A percentile compares a stretch with the other conserved stretches of the same genome.
These are phyloP conservation scores for Fusarium sterilihyphosum DNA, from an alignment of 2,329 filamentous ascomycete genomes.

Conservation along the genomic window DNA sequence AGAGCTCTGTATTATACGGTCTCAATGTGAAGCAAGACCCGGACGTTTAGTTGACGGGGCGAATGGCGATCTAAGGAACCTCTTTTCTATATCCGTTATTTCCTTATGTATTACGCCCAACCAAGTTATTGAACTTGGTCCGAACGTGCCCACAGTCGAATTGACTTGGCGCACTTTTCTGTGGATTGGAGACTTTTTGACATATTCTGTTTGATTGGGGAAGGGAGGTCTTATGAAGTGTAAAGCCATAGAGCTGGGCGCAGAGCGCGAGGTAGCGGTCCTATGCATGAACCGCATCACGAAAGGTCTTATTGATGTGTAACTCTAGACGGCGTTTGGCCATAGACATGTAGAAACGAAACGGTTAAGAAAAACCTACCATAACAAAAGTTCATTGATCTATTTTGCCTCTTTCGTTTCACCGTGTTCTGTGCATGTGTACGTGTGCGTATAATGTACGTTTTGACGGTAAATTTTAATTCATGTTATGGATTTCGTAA, in stretches of 20 bases:
- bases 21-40: slow-evolving; percentile 25
- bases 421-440: background rate
- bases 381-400: slow-evolving; percentile 27
- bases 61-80: slow-evolving; percentile 47
- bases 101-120: slow-evolving; percentile 34
- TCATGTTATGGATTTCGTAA: slow-evolving; percentile 32
- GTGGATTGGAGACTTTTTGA: slow-evolving; percentile 47
- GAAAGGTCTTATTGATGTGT: slow-evolving; percentile 54
- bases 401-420: background rate
- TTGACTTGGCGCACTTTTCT: slow-evolving; percentile 38
- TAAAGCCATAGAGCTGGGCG: slow-evolving; percentile 52
- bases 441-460: background rate
- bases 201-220: slow-evolving; percentile 45
- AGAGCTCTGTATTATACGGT: slow-evolving; percentile 25
- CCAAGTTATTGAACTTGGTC: slow-evolving; percentile 34
- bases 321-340: slow-evolving; percentile 54
- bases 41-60: slow-evolving; percentile 44
- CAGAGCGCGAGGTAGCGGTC: slow-evolving; percentile 49
- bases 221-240: slow-evolving; percentile 44
- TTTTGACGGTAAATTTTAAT: slow-evolving; percentile 29
- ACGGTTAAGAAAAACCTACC: slow-evolving; percentile 34
- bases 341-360: slow-evolving; percentile 55
- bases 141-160: slow-evolving; percentile 41
- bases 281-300: slow-evolving; percentile 49
- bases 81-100: slow-evolving; percentile 38